Conservation (phyloP, 2,329 filamentous ascomycete genomes). For the Cadophora sp. region DNA sequence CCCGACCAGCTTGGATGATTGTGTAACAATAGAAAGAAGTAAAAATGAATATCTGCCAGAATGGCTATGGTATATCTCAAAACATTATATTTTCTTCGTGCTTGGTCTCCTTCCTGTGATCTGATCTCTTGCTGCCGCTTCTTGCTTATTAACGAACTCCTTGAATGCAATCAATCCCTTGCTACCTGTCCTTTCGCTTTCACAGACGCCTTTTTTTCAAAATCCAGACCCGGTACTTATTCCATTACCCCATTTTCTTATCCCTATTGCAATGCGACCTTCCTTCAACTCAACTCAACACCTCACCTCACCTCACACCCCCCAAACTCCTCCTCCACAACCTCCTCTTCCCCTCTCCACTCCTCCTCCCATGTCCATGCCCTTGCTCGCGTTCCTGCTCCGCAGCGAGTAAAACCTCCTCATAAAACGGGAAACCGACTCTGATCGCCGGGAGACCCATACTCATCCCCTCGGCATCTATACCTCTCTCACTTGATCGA, state of each 20-base stretch:
- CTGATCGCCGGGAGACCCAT: conserved; percentile 2
- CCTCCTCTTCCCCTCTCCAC: conserved; percentile 20
- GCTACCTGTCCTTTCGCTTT: neutral
- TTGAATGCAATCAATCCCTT: neutral
- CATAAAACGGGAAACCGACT: conserved; percentile 16
- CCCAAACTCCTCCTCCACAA: conserved; percentile 12
- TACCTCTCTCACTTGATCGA: neutral
- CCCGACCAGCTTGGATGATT: conserved; percentile 19
- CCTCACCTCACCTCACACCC: neutral
- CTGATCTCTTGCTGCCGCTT: neutral
- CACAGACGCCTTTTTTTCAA: too few relatives aligned
- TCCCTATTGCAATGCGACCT: neutral
- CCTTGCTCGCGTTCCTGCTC: neutral
- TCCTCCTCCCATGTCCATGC: neutral
- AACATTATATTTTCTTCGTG: neutral
- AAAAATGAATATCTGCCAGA: conserved; percentile 11
- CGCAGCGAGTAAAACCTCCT: conserved; percentile 13
- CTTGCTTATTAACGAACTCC: neutral
- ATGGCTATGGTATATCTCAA: conserved; percentile 18
- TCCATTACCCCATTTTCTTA: too few relatives aligned
- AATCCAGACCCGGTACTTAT: too few relatives aligned
- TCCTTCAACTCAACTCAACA: neutral
- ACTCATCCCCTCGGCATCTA: neutral
- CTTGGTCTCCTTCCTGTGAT: neutral
- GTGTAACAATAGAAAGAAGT: conserved; percentile 24